These are phyloP conservation scores for Volvox africanus DNA, from an alignment of 139 green algal genomes.

Conservation along the genomic window DNA sequence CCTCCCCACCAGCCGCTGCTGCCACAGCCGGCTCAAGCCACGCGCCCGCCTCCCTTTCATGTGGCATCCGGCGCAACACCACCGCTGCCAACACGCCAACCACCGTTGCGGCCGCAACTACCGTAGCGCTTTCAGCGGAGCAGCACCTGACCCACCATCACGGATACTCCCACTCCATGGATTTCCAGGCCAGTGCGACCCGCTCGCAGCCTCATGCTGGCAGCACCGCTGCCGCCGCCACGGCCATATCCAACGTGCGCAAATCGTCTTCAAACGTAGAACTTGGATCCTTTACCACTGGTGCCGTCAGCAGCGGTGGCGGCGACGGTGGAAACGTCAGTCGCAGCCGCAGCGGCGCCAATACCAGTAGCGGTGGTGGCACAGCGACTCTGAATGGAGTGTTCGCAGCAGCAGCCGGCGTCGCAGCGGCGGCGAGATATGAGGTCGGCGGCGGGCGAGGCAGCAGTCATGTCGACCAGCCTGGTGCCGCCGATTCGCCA, in stretches of 20 bases:
- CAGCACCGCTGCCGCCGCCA: neutral
- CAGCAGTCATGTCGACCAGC: neutral
- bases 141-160: neutral
- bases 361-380: neutral
- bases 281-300: neutral
- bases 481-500: neutral
- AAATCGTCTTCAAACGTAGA: neutral
- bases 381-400: neutral
- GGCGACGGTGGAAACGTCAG: neutral
- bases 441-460: neutral
- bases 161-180: too few relatives aligned
- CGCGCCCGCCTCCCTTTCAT: too few relatives aligned
- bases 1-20: too few relatives aligned
- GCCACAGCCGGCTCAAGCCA: too few relatives aligned
- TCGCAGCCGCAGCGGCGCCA: neutral
- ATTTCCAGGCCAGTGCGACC: too few relatives aligned
- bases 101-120: neutral
- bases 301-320: neutral
- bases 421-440: neutral
- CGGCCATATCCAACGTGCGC: neutral
- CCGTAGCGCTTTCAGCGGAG: neutral
- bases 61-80: neutral
- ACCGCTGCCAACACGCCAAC: conserved; percentile 7
- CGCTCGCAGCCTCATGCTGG: neutral
- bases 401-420: neutral